Evolutionary conservation across 2,329 filamentous ascomycete genomes (phyloP).

Genomic region (Aureobasidium pullulans): DNA sequence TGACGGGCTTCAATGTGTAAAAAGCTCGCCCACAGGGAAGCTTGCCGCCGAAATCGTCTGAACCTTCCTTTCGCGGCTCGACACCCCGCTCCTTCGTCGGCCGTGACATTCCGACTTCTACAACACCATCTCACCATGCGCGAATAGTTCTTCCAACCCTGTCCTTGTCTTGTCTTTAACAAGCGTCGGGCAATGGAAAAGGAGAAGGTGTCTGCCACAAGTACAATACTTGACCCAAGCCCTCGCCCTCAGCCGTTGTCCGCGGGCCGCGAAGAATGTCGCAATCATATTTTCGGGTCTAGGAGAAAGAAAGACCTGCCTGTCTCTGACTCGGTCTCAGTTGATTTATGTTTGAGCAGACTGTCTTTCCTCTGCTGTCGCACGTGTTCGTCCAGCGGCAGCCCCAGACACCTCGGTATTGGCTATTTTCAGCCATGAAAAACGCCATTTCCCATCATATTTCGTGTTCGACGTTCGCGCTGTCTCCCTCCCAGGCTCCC

Average conservation of each 20-base stretch:
- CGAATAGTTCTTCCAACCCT: too few relatives aligned
- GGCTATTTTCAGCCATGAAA: conserved; percentile 1
- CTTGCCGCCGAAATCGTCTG: neutral
- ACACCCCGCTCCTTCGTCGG: neutral
- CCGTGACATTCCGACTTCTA: neutral
- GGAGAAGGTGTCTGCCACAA: neutral
- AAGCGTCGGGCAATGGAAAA: neutral
- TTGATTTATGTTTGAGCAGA: neutral
- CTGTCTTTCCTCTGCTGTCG: neutral
- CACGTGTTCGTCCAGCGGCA: neutral
- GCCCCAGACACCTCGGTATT: neutral
- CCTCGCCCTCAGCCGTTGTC: neutral
- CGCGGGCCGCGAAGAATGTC: neutral
- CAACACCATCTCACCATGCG: neutral
- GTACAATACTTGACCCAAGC: neutral
- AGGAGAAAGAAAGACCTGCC: neutral
- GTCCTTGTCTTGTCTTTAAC: too few relatives aligned
- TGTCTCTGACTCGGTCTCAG: neutral
- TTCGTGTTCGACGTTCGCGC: neutral
- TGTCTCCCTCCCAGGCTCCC: too few relatives aligned
- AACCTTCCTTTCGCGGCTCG: neutral
- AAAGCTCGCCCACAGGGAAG: neutral
- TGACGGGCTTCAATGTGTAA: conserved; percentile 6
- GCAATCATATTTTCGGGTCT: neutral
- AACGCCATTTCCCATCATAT: conserved; percentile 1